Base-by-base conservation (phyloP, 495 filamentous ascomycete species). In the Margaritispora aquatica region DNA sequence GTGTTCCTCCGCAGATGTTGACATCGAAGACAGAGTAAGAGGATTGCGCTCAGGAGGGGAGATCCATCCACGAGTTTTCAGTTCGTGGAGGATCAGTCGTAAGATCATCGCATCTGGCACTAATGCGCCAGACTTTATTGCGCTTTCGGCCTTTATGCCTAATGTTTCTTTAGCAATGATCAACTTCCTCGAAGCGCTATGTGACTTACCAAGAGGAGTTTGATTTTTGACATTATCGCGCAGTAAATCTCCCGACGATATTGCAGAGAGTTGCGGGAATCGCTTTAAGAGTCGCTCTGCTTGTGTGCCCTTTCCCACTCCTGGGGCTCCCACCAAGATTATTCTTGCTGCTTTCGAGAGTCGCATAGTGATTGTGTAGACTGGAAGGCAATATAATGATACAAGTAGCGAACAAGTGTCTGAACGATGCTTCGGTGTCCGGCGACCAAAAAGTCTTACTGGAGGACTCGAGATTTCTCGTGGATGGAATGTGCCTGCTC, bases 291-390 rank as follows among this genome's bases (percentile, higher is more conserved):
- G 75, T 46, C 94, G 81, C 67, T 96, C 90, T 26, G 91, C 88
- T 69, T 98, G 94, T 17, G 94, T 98, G 29, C 94, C 94, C 73
- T 98, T 98, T 54, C 94, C 94, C 2, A 87, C 86, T 27, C 88
- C 94, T 0, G 94, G 94, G n/a, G 94, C 92, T 53, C 94, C 94
- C 61, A 98, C 83, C 56, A 98, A 83, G 70, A 98, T 97, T 54
- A 98, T 85, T 29, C 94, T 88, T 19, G 95, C 94, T 36, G 94
- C 93, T 70, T 81, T 84, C 58, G 81, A 82, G 66, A 95, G 85
- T 74, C 83, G 74, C 80, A 82, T 81, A 63, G 44, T 60, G 27
- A 17, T 50, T 47, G 21, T 20, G 9, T 54, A 26, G 34, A 51
- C 29, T 13, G 10, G 51, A 19, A 20, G 41, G 26, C 3, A 9